Evolutionary conservation across 805 yeast genomes (phyloP).

Genomic region (Kuraishia borneana): DNA sequence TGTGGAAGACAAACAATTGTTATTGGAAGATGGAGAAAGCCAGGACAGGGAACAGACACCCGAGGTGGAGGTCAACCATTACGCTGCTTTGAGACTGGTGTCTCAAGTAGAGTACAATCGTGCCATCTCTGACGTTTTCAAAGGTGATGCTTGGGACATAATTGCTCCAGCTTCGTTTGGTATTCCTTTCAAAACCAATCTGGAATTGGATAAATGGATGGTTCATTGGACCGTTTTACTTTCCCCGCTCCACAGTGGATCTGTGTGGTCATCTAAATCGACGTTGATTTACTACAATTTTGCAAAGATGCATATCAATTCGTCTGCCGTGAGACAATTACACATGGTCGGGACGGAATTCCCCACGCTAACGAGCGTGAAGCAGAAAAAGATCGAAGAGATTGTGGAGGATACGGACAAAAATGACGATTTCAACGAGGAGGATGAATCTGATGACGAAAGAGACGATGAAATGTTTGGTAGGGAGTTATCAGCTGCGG

Average conservation of each 20-base stretch:
- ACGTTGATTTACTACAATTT: slow-evolving; percentile 61
- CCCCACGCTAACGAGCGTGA: slow-evolving; percentile 8
- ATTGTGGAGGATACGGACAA: slow-evolving; percentile 7
- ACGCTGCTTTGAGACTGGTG: slow-evolving; percentile 45
- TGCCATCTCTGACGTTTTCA: slow-evolving; percentile 46
- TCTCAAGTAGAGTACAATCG: slow-evolving; percentile 61
- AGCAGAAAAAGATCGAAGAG: slow-evolving; percentile 5
- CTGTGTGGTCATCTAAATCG: slow-evolving; percentile 59
- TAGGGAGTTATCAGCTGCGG: slow-evolving; percentile 13
- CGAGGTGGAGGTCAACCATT: slow-evolving; percentile 1
- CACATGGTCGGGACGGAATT: slow-evolving; percentile 20
- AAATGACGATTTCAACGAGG: slow-evolving; percentile 10
- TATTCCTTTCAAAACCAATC: slow-evolving; percentile 53
- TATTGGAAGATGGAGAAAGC: slow-evolving; percentile 14
- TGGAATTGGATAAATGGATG: slow-evolving; percentile 70
- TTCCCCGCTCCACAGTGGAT: slow-evolving; percentile 37
- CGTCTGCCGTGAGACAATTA: slow-evolving; percentile 30
- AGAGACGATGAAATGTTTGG: slow-evolving; percentile 2
- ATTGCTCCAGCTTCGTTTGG: slow-evolving; percentile 53
- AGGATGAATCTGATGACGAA: slow-evolving; percentile 3
- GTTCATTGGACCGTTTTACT: slow-evolving; percentile 66
- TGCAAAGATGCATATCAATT: slow-evolving; percentile 66
- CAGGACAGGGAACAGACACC: not conserved
- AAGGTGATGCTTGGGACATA: slow-evolving; percentile 50
- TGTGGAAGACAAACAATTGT: slow-evolving; percentile 27